Evolutionary conservation across 352 stramenopile species (phyloP).

Genomic region (Phytophthora gonapodyides): DNA sequence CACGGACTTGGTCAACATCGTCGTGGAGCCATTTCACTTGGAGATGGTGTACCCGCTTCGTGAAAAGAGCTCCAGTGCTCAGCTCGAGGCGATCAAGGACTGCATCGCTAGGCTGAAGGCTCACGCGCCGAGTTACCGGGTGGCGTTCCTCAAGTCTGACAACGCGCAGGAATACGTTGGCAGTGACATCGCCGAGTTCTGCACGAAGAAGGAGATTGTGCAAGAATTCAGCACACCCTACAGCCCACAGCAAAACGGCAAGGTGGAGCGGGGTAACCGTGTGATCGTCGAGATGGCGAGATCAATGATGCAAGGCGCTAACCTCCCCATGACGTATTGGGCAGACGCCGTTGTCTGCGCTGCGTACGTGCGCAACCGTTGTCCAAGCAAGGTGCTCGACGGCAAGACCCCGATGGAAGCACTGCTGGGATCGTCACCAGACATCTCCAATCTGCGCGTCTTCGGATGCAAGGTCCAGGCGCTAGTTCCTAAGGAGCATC

Average conservation of each 20-base stretch:
- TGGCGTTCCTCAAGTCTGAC: too few relatives aligned
- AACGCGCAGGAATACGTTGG: too few relatives aligned
- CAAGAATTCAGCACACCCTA: constrained; percentile 6
- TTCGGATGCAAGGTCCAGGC: constrained; percentile 11
- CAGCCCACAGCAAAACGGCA: constrained; percentile 10
- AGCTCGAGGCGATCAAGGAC: too few relatives aligned
- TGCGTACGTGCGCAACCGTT: constrained; percentile 19
- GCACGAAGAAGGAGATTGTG: too few relatives aligned
- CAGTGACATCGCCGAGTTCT: too few relatives aligned
- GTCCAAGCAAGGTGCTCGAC: constrained; percentile 11
- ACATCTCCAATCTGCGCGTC: constrained; percentile 13
- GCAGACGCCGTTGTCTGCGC: constrained; percentile 12
- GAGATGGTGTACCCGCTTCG: too few relatives aligned
- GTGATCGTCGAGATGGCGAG: constrained; percentile 12
- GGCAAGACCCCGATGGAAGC: constrained; percentile 17
- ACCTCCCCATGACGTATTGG: constrained; percentile 10
- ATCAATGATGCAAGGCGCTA: constrained; percentile 15
- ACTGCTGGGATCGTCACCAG: background rate
- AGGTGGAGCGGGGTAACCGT: constrained; percentile 10
- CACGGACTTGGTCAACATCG: too few relatives aligned
- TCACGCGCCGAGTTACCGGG: too few relatives aligned
- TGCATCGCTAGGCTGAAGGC: too few relatives aligned
- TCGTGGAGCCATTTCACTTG: too few relatives aligned
- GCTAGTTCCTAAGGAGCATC: constrained; percentile 4
- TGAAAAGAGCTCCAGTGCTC: too few relatives aligned